Percentiles rank a stretch among this genome's conserved stretches.
Evolutionary conservation across 2,329 filamentous ascomycete genomes (phyloP).

Genomic region (Penicillium sp.): DNA sequence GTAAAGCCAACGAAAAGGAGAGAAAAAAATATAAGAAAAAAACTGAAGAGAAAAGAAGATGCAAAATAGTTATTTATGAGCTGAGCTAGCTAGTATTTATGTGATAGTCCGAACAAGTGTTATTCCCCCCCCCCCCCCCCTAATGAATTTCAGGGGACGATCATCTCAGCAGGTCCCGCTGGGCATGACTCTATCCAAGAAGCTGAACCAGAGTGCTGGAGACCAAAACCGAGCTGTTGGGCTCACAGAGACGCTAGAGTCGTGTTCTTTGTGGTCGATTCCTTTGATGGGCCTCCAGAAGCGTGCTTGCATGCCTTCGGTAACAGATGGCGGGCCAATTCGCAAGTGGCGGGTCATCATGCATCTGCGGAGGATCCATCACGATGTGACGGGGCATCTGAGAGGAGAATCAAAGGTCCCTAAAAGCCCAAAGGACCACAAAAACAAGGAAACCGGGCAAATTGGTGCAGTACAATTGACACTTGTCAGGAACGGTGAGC

Average conservation of each 20-base stretch:
- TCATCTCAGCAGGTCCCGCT: not conserved
- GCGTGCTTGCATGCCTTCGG: conserved; percentile 20
- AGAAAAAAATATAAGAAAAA: conserved; percentile 1
- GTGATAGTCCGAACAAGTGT: not conserved
- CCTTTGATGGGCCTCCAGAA: conserved; percentile 10
- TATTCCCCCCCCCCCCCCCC: no score
- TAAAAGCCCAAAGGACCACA: not conserved
- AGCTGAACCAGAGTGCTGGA: conserved; percentile 2
- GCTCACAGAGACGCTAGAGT: not conserved
- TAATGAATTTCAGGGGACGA: conserved; percentile 11
- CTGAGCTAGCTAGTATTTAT: conserved; percentile 12
- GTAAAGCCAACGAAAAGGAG: conserved; percentile 5
- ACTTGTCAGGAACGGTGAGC: not conserved
- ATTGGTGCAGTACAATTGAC: not conserved
- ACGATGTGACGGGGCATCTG: conserved; percentile 21
- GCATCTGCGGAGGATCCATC: conserved; percentile 29
- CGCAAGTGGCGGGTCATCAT: conserved; percentile 32
- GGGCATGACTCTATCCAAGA: not conserved
- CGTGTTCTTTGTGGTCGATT: conserved; percentile 4
- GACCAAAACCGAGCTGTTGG: conserved; percentile 2
- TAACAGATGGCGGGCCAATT: conserved; percentile 25
- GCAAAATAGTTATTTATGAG: not conserved
- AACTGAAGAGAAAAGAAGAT: conserved; percentile 5
- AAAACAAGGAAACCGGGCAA: not conserved
- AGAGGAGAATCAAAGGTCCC: conserved; percentile 12